Conservation (phyloP, 2,329 filamentous ascomycete genomes). For the Cladosporium halotolerans region DNA sequence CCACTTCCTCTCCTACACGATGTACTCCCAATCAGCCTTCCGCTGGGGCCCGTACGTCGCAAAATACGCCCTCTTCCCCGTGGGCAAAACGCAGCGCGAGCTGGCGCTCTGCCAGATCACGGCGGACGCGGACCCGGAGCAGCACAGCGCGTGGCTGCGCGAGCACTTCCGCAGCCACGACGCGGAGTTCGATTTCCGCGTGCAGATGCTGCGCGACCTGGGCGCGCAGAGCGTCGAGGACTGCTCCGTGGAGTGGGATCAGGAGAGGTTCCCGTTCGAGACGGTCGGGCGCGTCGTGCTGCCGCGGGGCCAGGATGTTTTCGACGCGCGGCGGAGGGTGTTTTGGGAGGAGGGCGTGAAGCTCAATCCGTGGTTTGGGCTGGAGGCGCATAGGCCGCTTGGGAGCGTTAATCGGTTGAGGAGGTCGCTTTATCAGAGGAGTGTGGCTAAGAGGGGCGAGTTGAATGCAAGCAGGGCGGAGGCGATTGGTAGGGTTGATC, state of each 20-base stretch:
- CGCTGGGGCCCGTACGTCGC: constrained; percentile 27
- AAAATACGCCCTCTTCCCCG: constrained; percentile 27
- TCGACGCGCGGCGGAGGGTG: constrained; percentile 19
- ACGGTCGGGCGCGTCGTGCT: constrained; percentile 25
- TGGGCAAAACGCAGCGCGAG: constrained; percentile 15
- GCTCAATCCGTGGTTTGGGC: constrained; percentile 24
- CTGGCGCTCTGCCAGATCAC: constrained; percentile 17
- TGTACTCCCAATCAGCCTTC: constrained; percentile 30
- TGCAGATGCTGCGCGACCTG: constrained; percentile 27
- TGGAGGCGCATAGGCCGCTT: constrained; percentile 25
- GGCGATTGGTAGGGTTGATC: constrained; percentile 17
- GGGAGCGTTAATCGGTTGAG: constrained; percentile 27
- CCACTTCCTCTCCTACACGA: constrained; percentile 32
- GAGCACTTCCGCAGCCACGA: constrained; percentile 21
- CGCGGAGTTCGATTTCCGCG: constrained; percentile 28
- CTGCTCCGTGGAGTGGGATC: constrained; percentile 27
- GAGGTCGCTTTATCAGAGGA: constrained; percentile 26
- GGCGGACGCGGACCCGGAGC: constrained; percentile 19
- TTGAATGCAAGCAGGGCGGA: constrained; percentile 20
- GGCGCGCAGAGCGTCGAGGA: constrained; percentile 29
- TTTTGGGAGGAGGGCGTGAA: constrained; percentile 30
- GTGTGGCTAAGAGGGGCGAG: constrained; percentile 21
- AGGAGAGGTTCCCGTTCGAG: constrained; percentile 28
- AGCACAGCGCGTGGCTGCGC: constrained; percentile 24
- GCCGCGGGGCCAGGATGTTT: constrained; percentile 22